Evolutionary conservation across 441 rosid genomes (phyloP).

Genomic region (Breynia disticha): DNA sequence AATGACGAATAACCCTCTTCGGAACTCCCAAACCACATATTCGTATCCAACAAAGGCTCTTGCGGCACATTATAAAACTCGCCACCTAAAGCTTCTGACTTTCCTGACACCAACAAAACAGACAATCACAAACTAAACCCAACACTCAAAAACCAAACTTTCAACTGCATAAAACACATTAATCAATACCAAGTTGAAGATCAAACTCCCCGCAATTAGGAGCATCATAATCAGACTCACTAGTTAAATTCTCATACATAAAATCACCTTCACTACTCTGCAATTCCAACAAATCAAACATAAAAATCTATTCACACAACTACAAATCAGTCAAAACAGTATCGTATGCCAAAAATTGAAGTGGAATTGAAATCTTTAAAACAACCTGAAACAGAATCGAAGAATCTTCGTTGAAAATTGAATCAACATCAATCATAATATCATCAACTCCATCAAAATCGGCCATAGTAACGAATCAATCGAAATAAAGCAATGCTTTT

Average conservation of each 20-base stretch:
- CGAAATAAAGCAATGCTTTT: too few species aligned
- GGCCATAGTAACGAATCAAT: background rate
- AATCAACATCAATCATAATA: constrained; percentile 38
- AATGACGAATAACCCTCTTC: too few species aligned
- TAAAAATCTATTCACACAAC: background rate
- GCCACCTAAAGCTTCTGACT: too few species aligned
- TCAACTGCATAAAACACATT: background rate
- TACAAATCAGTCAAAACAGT: too few species aligned
- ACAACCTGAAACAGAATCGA: constrained; percentile 40
- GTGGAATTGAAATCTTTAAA: too few species aligned
- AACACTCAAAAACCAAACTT: too few species aligned
- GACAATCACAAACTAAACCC: too few species aligned
- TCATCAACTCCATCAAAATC: constrained; percentile 27
- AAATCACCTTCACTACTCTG: constrained; percentile 41
- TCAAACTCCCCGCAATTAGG: constrained; percentile 23
- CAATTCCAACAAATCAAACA: constrained; percentile 13
- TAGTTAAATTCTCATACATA: constrained; percentile 17
- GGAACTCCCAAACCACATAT: too few species aligned
- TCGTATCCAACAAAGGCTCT: too few species aligned
- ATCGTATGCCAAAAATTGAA: too few species aligned
- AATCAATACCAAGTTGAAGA: constrained; percentile 38
- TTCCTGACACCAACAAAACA: too few species aligned
- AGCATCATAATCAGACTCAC: constrained; percentile 24
- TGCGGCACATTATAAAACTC: too few species aligned
- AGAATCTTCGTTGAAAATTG: constrained; percentile 28